phyloP scores from a whole-genome alignment of 352 stramenopile genomes.

The Globisporangium apiculatum region DNA sequence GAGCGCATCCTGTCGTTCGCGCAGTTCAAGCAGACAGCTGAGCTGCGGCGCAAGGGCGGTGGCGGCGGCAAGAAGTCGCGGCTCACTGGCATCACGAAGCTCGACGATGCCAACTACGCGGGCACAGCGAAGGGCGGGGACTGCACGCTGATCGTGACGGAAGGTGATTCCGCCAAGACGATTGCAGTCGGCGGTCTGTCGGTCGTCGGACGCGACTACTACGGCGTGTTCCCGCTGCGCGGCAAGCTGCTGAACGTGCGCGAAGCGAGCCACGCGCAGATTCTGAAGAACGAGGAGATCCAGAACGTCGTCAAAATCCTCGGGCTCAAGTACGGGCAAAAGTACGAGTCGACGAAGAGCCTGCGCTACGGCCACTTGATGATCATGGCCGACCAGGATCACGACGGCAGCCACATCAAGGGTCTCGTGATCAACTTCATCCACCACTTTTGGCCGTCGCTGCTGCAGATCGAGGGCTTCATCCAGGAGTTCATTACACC shows the following conservation, averaged over 20 bases:
- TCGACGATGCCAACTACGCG: constrained; percentile 97
- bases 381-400: constrained; percentile 99
- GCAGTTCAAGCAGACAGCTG: constrained; percentile 89
- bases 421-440: constrained; percentile 99
- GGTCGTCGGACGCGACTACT: constrained; percentile 94
- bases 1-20: constrained; percentile 89
- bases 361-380: constrained; percentile 96
- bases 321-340: constrained; percentile 93
- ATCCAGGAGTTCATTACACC: constrained; percentile 96
- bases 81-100: constrained; percentile 91
- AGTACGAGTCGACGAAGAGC: constrained; percentile 86
- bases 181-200: constrained; percentile 94
- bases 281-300: constrained; percentile 97
- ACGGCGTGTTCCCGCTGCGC: constrained; percentile 96
- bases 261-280: constrained; percentile 95
- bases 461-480: constrained; percentile 89
- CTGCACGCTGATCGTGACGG: constrained; percentile 98
- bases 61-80: constrained; percentile 71
- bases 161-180: constrained; percentile 98
- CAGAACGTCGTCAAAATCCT: constrained; percentile 97
- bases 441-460: constrained; percentile 96
- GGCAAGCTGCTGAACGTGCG: constrained; percentile 99
- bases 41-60: constrained; percentile 85
- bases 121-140: constrained; percentile 85
- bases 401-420: constrained; percentile 99